Evolutionary conservation across 805 yeast species (phyloP), one percentile per base, ranked within the genome.

Genomic region (Wickerhamiella cacticola): DNA sequence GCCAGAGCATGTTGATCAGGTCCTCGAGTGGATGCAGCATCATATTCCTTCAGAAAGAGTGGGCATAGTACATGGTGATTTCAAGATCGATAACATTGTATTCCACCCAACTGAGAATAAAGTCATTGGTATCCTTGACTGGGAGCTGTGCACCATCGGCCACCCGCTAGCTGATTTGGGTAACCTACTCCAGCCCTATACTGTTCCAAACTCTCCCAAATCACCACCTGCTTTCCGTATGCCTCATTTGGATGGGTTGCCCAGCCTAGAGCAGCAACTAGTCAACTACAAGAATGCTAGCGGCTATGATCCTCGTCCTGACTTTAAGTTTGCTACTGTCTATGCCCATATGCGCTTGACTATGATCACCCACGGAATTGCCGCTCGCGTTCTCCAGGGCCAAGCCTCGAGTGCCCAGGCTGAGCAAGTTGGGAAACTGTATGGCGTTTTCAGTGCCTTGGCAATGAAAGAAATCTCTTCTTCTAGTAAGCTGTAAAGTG

Each of bases 141-240:
- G 83, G 83, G 83, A 78, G 57, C 62, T 78, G 34, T 75, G 80
- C 52, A 78, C 82, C 0, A 64, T 74, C 49, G 83, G 83, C 0
- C 80, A 77, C 53, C 83, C 83, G 0, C 59, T 77, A 40, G 77
- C 79, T 50, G 83, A 78, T 54, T 62, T 78, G 25, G 74, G 80
- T 15, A 78, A 78, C 56, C 64, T 76, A 24, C 62, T 78, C 22
- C 79, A 74, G 56, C 78, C 80, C 10, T 76, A 69, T 56, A 68
- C 65, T 39, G 56, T 74, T 49, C 73, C 80, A 0, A 55, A 58
- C 5, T 28, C 45, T 4, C 24, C 40, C 7, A 23, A 34, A 5
- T 16, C 21, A 3, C 23, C 42, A 7, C 42, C 42, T 13, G 21
- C 46, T 5, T 34, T 43, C 31, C 24, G 15, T 10, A 3, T 43